Conservation (phyloP, 1,284 basidiomycete genomes). For the Gomphus bonarii region DNA sequence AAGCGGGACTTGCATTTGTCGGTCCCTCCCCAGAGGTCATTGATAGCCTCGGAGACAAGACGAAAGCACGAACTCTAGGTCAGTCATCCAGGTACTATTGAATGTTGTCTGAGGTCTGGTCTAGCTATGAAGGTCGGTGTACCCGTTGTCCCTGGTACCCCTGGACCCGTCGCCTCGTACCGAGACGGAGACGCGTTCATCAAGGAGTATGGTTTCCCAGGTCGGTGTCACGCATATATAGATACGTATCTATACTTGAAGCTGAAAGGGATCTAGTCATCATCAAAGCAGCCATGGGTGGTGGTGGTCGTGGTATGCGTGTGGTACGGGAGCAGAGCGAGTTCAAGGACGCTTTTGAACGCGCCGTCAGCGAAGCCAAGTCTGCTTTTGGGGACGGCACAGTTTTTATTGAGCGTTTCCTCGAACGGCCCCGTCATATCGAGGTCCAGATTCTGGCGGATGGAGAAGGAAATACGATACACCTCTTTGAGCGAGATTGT, state of each 20-base stretch:
- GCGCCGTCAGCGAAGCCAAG: constrained; percentile 92
- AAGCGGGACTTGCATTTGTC: constrained; percentile 95
- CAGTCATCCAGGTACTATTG: constrained; percentile 13
- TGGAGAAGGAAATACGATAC: constrained; percentile 85
- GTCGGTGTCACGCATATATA: constrained; percentile 28
- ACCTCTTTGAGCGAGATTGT: constrained; percentile 97
- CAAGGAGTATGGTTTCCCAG: constrained; percentile 92
- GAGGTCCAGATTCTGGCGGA: constrained; percentile 96
- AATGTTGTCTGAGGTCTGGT: neutral
- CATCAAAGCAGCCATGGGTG: constrained; percentile 98
- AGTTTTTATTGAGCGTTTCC: constrained; percentile 97
- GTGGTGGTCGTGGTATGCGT: constrained; percentile 97
- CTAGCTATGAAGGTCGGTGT: constrained; percentile 81
- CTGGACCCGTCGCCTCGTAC: constrained; percentile 83
- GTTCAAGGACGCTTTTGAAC: constrained; percentile 86
- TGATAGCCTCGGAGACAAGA: constrained; percentile 97
- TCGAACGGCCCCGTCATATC: constrained; percentile 93
- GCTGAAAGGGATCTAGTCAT: constrained; percentile 46
- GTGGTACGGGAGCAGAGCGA: constrained; percentile 89
- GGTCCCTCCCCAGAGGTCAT: constrained; percentile 96
- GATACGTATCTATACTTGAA: neutral
- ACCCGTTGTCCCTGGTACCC: constrained; percentile 96
- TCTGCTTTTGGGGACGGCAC: constrained; percentile 97
- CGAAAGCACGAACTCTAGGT: constrained; percentile 88
- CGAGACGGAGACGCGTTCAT: constrained; percentile 82